Percentiles rank a stretch among this genome's conserved stretches.
These are phyloP conservation scores for Scalesia atractyloides DNA, from an alignment of 129 eudicot species.

Conservation along the genomic window DNA sequence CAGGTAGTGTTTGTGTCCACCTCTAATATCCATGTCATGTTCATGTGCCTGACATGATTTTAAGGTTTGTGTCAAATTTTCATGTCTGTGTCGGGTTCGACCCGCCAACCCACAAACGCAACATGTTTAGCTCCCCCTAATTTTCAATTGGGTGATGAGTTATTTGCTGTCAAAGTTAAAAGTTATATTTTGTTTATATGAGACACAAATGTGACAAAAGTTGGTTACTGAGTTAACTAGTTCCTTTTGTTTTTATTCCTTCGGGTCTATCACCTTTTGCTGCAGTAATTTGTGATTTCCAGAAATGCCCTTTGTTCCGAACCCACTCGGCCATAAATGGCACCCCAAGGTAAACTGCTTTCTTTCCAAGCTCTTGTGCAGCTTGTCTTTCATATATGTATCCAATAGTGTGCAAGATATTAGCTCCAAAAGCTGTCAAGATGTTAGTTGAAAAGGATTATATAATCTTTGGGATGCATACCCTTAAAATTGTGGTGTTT, in stretches of 20 bases:
- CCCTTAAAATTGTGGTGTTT: neutral
- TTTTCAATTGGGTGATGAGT: too few species aligned
- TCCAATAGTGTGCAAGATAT: conserved; percentile 83
- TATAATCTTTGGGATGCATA: neutral
- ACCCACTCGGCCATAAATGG: conserved; percentile 99
- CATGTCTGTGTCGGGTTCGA: too few species aligned
- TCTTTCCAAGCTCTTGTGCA: conserved; percentile 97
- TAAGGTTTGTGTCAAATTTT: too few species aligned
- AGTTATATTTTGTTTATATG: neutral
- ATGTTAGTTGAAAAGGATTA: neutral
- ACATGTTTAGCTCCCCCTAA: too few species aligned
- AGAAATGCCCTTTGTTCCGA: conserved; percentile 86
- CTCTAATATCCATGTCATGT: too few species aligned
- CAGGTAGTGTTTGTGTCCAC: too few species aligned
- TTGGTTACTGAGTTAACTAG: too few species aligned
- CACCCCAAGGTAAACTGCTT: conserved; percentile 84
- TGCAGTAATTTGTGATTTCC: conserved; percentile 96
- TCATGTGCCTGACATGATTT: too few species aligned
- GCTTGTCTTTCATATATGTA: conserved; percentile 93
- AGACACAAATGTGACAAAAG: too few species aligned
- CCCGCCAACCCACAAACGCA: too few species aligned
- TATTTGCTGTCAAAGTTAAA: too few species aligned
- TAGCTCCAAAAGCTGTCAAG: conserved; percentile 84
- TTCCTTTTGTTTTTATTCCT: neutral
- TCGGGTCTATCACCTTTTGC: conserved; percentile 64